Evolutionary conservation across 2,329 filamentous ascomycete species (phyloP).

Genomic region (Pseudogymnoascus sp.): DNA sequence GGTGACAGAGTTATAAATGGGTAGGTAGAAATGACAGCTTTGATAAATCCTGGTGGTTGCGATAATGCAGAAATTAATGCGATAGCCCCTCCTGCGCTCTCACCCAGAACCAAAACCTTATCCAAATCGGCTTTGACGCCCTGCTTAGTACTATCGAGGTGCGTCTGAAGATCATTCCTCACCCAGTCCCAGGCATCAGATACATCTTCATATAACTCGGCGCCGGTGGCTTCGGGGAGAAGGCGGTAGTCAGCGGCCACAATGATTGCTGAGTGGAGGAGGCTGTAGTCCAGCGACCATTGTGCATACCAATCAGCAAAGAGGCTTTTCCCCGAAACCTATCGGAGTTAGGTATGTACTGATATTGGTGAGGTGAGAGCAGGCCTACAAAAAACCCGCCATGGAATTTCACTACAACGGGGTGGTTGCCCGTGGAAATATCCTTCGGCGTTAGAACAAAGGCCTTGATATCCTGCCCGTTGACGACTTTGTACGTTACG

Average conservation of each 20-base stretch:
- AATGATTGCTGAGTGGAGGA: slow-evolving; percentile 35
- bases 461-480: slow-evolving; percentile 17
- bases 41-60: slow-evolving; percentile 15
- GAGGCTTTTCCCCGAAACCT: slow-evolving; percentile 15
- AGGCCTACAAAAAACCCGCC: slow-evolving; percentile 18
- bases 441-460: slow-evolving; percentile 19
- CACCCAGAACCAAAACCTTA: slow-evolving; percentile 16
- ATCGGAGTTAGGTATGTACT: background rate
- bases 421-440: slow-evolving; percentile 12
- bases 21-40: slow-evolving; percentile 18
- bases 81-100: slow-evolving; percentile 15
- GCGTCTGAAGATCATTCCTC: slow-evolving; percentile 16
- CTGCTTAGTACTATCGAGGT: slow-evolving; percentile 13
- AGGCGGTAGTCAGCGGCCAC: slow-evolving; percentile 43
- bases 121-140: slow-evolving; percentile 15
- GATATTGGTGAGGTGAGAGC: background rate
- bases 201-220: slow-evolving; percentile 40
- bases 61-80: slow-evolving; percentile 11
- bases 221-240: slow-evolving; percentile 39
- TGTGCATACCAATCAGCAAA: slow-evolving; percentile 24
- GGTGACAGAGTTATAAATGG: slow-evolving; percentile 15
- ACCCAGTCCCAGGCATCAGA: slow-evolving; percentile 42
- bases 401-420: slow-evolving; percentile 18
- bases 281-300: slow-evolving; percentile 34
- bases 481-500: slow-evolving; percentile 19